Base-by-base conservation (phyloP, 371 early-diverging fungal genomes). In the Smittium mucronatum region DNA sequence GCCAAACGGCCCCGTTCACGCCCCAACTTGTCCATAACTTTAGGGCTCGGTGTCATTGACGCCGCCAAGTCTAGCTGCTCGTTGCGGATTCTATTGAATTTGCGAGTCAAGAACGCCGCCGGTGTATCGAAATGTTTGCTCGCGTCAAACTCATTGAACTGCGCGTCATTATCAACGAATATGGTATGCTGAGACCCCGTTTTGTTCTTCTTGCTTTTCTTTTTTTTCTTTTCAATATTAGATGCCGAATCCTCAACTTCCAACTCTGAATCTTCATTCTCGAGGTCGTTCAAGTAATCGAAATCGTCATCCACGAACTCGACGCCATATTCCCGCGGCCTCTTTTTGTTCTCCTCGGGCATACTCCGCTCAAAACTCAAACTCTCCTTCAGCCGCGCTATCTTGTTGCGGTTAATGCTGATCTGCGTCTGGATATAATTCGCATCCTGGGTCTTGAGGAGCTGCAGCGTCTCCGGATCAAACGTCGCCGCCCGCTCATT, bases 361-460 rank as follows among this genome's bases (percentile, higher is more conserved):
- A n/a, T n/a, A n/a, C n/a, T n/a, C n/a, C 36, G 81, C 83, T 47
- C 80, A 64, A 15, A 58, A 57, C 63, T 57, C 70, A 29, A 73
- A 28, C 29, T 66, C 60, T 86, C 64, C 76, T 87, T 76, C 34
- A 93, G 74, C 72, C 83, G 84, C 63, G 88, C 89, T 70, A 93
- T 83, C 84, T 90, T 91, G 84, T 84, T 72, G 74, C 82, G 82
- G 70, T 94, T 93, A 25, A 93, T 82, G 75, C 86, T 86, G 32
- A 89, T 79, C 73, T 93, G 92, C 68, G 84, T 84, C 66, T 84
- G 85, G 31, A 96, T 85, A 74, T 96, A 96, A 66, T 83, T 86
- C 72, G 87, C 81, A 76, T 97, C 94, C 81, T 97, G 97, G 0
- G 95, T 90, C 75, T 92, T 92, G 77, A 96, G 78, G 35, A 96